A percentile compares a stretch with the other conserved stretches of the same genome.
phyloP scores from a whole-genome alignment of 768 basidiomycete genomes.

The Heimioporus sp. region DNA sequence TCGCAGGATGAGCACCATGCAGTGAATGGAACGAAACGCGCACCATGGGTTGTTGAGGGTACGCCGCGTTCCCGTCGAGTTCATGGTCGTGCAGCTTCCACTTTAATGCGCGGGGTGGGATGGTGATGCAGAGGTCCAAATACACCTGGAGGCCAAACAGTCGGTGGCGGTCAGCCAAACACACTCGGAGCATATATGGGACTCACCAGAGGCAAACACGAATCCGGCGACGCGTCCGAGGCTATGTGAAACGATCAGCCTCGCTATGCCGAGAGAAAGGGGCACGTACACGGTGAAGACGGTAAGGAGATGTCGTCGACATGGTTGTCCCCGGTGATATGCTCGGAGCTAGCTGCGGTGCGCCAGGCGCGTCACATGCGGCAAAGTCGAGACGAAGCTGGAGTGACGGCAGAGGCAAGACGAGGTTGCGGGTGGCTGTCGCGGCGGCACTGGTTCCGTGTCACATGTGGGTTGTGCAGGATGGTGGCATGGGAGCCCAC shows the following conservation, averaged over 20 bases:
- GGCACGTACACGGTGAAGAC: no score
- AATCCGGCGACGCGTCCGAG: conserved; percentile 3
- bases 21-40: no score
- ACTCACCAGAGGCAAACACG: conserved; percentile 20
- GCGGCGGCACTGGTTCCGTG: background rate
- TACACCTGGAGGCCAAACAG: no score
- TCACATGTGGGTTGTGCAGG: conserved; percentile 12
- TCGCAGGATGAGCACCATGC: no score
- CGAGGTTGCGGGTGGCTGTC: conserved; percentile 3
- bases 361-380: conserved; percentile 12
- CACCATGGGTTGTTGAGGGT: no score
- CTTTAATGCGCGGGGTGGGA: no score
- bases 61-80: no score
- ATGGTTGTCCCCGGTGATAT: conserved; percentile 23
- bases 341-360: conserved; percentile 24
- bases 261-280: no score
- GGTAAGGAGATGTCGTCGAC: no score
- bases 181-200: background rate
- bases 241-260: no score
- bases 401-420: conserved; percentile 12
- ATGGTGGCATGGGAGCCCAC: background rate
- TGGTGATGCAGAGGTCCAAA: no score
- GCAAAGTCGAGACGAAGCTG: conserved; percentile 1
- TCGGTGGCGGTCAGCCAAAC: no score
- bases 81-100: conserved; percentile 22